Evolutionary conservation across 1,284 basidiomycete genomes (phyloP), one percentile per base, ranked within the genome.

Genomic region (Ustilago cynodontis): DNA sequence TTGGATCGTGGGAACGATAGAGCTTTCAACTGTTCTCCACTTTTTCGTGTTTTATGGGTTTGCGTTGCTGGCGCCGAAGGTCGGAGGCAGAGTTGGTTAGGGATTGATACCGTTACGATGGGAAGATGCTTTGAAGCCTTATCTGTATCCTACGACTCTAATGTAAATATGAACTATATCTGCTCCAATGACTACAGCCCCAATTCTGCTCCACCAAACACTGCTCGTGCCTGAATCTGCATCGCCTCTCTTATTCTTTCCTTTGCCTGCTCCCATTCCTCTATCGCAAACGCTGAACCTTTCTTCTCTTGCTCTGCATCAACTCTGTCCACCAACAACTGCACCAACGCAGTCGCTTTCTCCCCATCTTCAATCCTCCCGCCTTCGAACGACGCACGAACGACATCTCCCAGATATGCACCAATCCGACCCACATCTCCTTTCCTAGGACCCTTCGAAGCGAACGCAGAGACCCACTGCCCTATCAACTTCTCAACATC

Each of bases 351-450:
- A 5, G n/a, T 29, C 10, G 59, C 64, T 18, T 61, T 61, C n/a
- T 76, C 49, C 39, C 41, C 35, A n/a, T 76, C 58, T 24, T 76
- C 73, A 2, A 76, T 54, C 7, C 28, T 57, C 2, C n/a, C 35
- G 18, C 22, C 29, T 0, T 58, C n/a, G 20, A 20, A 20, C 0
- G 60, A 59, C 3, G 22, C 24, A 1, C 54, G 49, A 4, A 76
- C 61, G 2, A 71, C 29, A 7, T 65, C 60, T 1, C 61, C 67
- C 2, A 77, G 41, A 37, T 70, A 77, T 2, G 47, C 18, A 0
- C 57, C 63, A 39, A 84, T 59, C 7, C 64, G 52, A 53, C 65
- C 59, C 1, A 84, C 78, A 49, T 84, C 82, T 14, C 76, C 76
- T 2, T 55, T 41, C 10, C 77, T 52, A 3, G 82, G 82, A 2